Evolutionary conservation across 192 early-diverging fungal species (phyloP), one percentile per base, ranked within the genome.

Genomic region (Coemansia asiatica): DNA sequence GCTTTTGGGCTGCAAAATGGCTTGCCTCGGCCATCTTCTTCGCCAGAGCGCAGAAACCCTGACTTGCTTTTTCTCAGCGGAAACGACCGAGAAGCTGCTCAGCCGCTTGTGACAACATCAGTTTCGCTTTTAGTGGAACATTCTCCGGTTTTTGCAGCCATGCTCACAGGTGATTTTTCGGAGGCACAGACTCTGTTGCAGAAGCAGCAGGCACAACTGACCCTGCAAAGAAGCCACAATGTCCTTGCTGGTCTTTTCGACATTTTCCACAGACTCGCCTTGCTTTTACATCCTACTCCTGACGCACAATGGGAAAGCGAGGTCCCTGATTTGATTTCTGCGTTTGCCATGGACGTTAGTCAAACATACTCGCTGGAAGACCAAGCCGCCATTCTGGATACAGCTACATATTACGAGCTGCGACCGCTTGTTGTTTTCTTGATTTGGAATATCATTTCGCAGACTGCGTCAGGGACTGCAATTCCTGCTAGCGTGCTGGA

Each of bases 61-160:
- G 50, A 61, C 19, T 51, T 65, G 57, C 15, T 65, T 31, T 15
- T 36, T 21, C 54, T 58, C 33, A 58, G 31, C 48, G 64, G 59
- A 19, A n/a, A 44, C 21, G 23, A 61, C 62, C 60, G 23, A 13
- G 55, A 22, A n/a, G 54, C 18, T 12, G 10, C 28, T 29, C 57
- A 23, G 59, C 31, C 57, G 21, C 50, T 56, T 4, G 54, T 69
- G 18, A n/a, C n/a, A 18, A 53, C 66, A 3, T 62, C 72, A 6
- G 31, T 64, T 28, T 31, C 25, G 6, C 60, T 81, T 19, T 36
- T 81, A 13, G 46, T 38, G 8, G 29, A 16, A 0, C 61, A 68
- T 35, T 81, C 78, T 13, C 40, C 62, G 6, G 72, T 81, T 13
- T 72, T 81, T 27, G 29, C 35, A 10, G 67, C 64, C 7, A 74